Evolutionary conservation across 495 filamentous ascomycete species (phyloP).

Genomic region (Sporormia fimetaria): DNA sequence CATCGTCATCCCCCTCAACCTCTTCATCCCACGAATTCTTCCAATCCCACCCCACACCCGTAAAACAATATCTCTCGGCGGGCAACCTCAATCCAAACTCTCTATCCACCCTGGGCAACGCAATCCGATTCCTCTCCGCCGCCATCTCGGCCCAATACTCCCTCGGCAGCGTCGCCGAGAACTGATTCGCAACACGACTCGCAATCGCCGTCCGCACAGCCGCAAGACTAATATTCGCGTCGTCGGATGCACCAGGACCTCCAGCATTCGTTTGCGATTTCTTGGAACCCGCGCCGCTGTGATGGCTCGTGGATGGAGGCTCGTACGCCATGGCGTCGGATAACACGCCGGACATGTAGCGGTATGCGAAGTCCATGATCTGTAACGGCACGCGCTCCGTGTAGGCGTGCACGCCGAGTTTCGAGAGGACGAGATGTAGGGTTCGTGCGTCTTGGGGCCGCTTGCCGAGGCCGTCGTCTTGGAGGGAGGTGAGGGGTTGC

Average conservation of each 20-base stretch:
- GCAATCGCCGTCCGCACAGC: conserved; percentile 54
- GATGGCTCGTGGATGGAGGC: conserved; percentile 27
- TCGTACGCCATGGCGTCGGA: conserved; percentile 55
- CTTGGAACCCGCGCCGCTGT: too few relatives aligned
- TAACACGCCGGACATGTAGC: conserved; percentile 55
- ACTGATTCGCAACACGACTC: conserved; percentile 52
- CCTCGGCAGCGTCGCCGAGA: conserved; percentile 57
- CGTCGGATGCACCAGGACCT: too few relatives aligned
- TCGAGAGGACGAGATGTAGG: conserved; percentile 80
- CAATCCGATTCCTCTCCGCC: conserved; percentile 67
- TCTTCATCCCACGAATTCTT: conserved; percentile 58
- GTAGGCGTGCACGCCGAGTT: conserved; percentile 77
- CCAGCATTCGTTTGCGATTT: too few relatives aligned
- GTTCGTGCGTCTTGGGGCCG: conserved; percentile 85
- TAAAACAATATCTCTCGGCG: conserved; percentile 83
- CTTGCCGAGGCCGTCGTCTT: conserved; percentile 48
- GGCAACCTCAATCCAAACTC: conserved; percentile 75
- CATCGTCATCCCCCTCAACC: conserved; percentile 45
- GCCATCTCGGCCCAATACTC: conserved; percentile 81
- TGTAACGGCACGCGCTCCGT: conserved; percentile 89
- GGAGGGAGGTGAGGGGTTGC: conserved; percentile 42
- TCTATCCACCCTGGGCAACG: conserved; percentile 61
- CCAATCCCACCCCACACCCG: conserved; percentile 72
- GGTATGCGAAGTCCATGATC: conserved; percentile 94
- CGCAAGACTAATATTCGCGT: conserved; percentile 40